Evolutionary conservation across 257 asterid genomes (phyloP).

Genomic region (Euphrasia confusa): DNA sequence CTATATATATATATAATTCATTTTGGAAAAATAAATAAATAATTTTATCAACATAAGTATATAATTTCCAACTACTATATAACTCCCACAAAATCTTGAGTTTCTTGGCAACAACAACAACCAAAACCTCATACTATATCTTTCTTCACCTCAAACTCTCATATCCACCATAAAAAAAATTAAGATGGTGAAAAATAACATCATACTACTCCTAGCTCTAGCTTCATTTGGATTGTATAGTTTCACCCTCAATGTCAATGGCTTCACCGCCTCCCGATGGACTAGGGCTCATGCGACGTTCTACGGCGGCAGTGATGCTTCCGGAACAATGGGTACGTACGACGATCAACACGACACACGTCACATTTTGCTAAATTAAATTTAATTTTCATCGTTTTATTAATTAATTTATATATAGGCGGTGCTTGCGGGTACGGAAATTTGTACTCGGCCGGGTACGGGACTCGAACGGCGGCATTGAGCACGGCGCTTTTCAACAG

Average conservation of each 20-base stretch:
- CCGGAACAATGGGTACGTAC: conserved; percentile 63
- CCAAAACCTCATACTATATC: neutral
- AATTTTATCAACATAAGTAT: neutral
- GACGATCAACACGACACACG: neutral
- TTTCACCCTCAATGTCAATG: conserved; percentile 26
- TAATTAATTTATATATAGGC: conserved; percentile 20
- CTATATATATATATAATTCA: too few relatives aligned
- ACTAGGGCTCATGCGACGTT: conserved; percentile 51
- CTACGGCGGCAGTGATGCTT: conserved; percentile 68
- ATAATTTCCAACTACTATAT: conserved; percentile 27
- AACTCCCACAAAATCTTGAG: conserved; percentile 26
- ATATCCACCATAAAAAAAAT: neutral
- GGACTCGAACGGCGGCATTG: conserved; percentile 60
- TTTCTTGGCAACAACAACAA: conserved; percentile 11
- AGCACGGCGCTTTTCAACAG: conserved; percentile 59
- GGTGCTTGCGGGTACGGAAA: conserved; percentile 77
- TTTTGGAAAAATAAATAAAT: too few relatives aligned
- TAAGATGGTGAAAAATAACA: conserved; percentile 31
- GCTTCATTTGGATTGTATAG: conserved; percentile 24
- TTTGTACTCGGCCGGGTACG: conserved; percentile 44
- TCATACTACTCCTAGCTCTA: conserved; percentile 15
- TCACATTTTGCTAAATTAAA: neutral
- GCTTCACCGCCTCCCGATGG: conserved; percentile 47
- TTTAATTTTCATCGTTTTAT: neutral
- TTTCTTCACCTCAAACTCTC: neutral